Percentiles rank a stretch among this genome's conserved stretches.
Conservation (phyloP, 2,329 filamentous ascomycete species). For the Aspergillus amoenus region DNA sequence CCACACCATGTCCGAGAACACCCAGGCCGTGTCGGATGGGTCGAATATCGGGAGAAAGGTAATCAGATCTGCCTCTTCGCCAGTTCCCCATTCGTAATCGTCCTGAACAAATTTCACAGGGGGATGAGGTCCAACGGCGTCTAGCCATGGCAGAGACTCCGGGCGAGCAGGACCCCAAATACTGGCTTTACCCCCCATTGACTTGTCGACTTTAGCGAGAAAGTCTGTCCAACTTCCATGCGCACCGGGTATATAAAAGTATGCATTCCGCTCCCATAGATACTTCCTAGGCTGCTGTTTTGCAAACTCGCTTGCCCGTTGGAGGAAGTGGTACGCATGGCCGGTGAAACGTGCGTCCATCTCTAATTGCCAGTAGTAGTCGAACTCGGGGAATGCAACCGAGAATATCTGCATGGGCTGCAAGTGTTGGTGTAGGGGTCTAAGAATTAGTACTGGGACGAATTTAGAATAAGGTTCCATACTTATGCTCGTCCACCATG, state of each 20-base stretch:
- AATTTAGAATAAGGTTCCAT: neutral
- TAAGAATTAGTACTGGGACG: neutral
- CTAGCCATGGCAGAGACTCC: neutral
- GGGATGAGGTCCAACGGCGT: neutral
- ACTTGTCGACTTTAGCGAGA: neutral
- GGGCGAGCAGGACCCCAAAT: neutral
- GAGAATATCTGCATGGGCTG: neutral
- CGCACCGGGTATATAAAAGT: neutral
- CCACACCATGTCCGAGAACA: neutral
- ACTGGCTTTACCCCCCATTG: neutral
- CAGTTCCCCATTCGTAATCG: neutral
- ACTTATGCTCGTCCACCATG: neutral
- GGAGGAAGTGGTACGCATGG: neutral
- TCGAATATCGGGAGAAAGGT: neutral
- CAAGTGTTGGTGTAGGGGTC: neutral
- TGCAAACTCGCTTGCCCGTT: neutral
- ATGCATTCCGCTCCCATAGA: neutral
- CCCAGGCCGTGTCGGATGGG: neutral
- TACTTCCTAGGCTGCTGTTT: neutral
- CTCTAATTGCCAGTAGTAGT: neutral
- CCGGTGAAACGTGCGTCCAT: neutral
- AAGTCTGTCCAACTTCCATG: neutral
- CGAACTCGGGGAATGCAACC: neutral
- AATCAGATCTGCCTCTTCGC: neutral
- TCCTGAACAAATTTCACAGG: neutral